Evolutionary conservation across 164 flowering plant species (phyloP), one percentile per base, ranked within the genome.

Genomic region (Brasenia schreberi): DNA sequence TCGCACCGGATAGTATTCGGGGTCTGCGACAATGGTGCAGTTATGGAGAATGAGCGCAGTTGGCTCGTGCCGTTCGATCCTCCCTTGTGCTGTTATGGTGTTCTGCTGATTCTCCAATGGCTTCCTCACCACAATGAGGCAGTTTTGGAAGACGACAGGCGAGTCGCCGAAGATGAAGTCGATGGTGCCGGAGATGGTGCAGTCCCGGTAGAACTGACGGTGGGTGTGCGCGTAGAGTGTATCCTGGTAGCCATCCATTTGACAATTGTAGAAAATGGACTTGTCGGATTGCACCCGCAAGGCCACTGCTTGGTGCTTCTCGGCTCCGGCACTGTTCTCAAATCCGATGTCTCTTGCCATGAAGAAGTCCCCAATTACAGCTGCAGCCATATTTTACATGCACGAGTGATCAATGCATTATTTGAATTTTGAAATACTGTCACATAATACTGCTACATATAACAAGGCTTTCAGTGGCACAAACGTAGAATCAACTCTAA

Each of bases 191-290:
- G 81, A 39, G 78, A 91, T 78, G 70, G 69, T 67, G 79, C 97
- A 91, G 75, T 89, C 86, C 18, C 97, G 81, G 80, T 84, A 91
- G 84, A 81, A 88, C 18, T 91, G 97, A 16, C 89, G 84, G 70
- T 83, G 72, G 63, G 81, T 67, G 74, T 85, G 90, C 4, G 81
- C 73, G 74, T 83, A 91, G 74, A 90, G 89, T 4, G 92, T 79
- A 79, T 83, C 85, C 67, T 88, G 92, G 85, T 82, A 83, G 2
- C 85, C 90, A 53, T 82, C 83, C 59, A 90, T 79, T 5, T 72
- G 82, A 77, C 93, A 88, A 73, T 86, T 84, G 87, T 77, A 81
- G 84, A 92, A 78, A 61, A 85, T 45, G 6, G 92, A 70, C 68
- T 63, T 61, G 69, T 87, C 87, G 0, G 84, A 74, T 64, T 79